Percentiles rank a stretch among this genome's conserved stretches.
Evolutionary conservation across 1,284 basidiomycete genomes (phyloP).

Genomic region (Ustilago bromivora): DNA sequence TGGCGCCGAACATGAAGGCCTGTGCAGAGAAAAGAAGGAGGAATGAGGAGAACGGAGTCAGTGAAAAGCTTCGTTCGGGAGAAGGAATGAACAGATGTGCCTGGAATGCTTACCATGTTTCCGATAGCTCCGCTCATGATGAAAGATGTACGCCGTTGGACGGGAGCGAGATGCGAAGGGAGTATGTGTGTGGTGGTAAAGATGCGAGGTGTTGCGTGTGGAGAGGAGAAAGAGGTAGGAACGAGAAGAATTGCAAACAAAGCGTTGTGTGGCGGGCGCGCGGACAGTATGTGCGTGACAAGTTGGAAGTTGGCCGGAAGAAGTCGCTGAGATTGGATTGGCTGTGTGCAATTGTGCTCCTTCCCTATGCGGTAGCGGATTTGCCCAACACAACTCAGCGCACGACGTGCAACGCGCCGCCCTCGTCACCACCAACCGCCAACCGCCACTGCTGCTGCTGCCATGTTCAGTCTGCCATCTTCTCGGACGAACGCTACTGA

Average conservation of each 20-base stretch:
- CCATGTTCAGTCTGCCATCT: conserved; percentile 20
- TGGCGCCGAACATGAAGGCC: conserved; percentile 64
- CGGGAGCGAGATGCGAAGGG: conserved; percentile 9
- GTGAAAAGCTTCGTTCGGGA: background rate
- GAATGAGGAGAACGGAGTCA: conserved; percentile 6
- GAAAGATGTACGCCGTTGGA: conserved; percentile 14
- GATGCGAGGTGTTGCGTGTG: background rate
- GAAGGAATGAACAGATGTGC: background rate
- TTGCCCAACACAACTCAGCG: conserved; percentile 14
- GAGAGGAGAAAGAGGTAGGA: background rate
- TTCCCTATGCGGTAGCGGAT: conserved; percentile 19
- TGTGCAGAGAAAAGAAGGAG: background rate
- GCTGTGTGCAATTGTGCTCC: background rate
- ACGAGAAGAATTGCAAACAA: background rate
- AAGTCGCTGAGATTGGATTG: too few relatives aligned
- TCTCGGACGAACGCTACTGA: conserved; percentile 2
- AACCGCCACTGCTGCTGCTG: background rate
- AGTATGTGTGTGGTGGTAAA: background rate
- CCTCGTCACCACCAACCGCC: background rate
- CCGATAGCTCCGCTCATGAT: conserved; percentile 54
- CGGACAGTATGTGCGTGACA: background rate
- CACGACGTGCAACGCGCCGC: conserved; percentile 23
- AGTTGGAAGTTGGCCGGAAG: background rate
- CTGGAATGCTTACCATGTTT: conserved; percentile 48
- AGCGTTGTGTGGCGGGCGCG: background rate